A percentile compares a stretch with the other conserved stretches of the same genome.
Evolutionary conservation across 495 filamentous ascomycete species (phyloP).

Genomic region (Coniosporium apollinis): DNA sequence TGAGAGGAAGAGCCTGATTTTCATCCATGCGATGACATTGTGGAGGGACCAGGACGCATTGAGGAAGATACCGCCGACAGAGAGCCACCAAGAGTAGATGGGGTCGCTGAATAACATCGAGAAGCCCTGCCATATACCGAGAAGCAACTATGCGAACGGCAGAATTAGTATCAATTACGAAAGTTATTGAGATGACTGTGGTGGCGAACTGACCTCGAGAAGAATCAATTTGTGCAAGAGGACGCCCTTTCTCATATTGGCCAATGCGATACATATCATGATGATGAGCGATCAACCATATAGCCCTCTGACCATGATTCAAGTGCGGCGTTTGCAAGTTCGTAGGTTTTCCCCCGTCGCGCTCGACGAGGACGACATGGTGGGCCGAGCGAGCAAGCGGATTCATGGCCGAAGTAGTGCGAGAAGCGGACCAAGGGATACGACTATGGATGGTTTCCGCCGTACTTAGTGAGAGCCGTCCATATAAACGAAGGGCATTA

Average conservation of each 20-base stretch:
- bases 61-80: slow-evolving; percentile 15
- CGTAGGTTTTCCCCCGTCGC: too few relatives aligned
- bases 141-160: slow-evolving; percentile 10
- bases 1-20: slow-evolving; percentile 17
- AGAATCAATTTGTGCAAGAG: slow-evolving; percentile 27
- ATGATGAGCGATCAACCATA: slow-evolving; percentile 24
- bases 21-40: slow-evolving; percentile 21
- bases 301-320: slow-evolving; percentile 26
- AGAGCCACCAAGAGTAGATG: slow-evolving; percentile 16
- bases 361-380: too few relatives aligned
- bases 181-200: too few relatives aligned
- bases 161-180: not conserved
- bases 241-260: slow-evolving; percentile 22
- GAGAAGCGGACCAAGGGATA: too few relatives aligned
- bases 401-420: too few relatives aligned
- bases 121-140: slow-evolving; percentile 18
- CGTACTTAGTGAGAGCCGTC: too few relatives aligned
- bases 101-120: slow-evolving; percentile 15
- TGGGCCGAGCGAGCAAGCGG: too few relatives aligned
- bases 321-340: too few relatives aligned
- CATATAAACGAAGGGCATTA: too few relatives aligned
- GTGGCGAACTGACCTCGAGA: slow-evolving; percentile 15
- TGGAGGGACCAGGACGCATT: slow-evolving; percentile 19
- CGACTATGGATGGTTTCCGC: too few relatives aligned
- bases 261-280: slow-evolving; percentile 22